phyloP scores from a whole-genome alignment of 768 basidiomycete species.

The Tylopilus sp. region DNA sequence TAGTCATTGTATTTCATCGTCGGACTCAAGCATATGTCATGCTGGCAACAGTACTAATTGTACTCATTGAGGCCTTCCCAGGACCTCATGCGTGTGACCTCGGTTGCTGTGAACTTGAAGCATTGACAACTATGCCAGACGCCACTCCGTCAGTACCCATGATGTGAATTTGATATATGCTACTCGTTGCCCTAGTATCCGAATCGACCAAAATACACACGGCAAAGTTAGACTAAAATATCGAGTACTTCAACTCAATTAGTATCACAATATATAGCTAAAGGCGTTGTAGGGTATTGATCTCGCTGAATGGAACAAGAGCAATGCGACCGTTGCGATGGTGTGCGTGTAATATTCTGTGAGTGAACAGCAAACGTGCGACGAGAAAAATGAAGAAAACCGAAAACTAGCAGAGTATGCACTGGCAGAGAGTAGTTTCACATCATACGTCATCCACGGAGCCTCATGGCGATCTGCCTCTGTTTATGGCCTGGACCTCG shows the following conservation, averaged over 20 bases:
- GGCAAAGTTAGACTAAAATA: not conserved
- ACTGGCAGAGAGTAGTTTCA: not conserved
- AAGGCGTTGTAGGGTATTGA: conserved; percentile 19
- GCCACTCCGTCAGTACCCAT: no score
- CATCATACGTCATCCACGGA: conserved; percentile 25
- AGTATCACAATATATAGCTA: conserved; percentile 15
- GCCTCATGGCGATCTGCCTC: conserved; percentile 19
- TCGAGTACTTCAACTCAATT: conserved; percentile 3
- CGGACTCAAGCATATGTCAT: no score
- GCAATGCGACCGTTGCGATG: not conserved
- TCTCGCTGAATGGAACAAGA: not conserved
- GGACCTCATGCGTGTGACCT: no score
- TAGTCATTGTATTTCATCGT: not conserved
- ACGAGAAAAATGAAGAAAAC: not conserved
- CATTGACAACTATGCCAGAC: no score
- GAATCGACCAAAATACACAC: no score
- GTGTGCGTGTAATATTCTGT: conserved; percentile 1
- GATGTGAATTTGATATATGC: no score
- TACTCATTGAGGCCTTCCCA: no score
- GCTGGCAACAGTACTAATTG: no score
- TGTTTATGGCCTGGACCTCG: conserved; percentile 9
- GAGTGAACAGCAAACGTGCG: conserved; percentile 3
- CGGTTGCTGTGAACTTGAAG: no score
- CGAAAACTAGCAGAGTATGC: conserved; percentile 2
- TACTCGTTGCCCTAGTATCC: no score